These are phyloP conservation scores for Alternaria sp. DNA, from an alignment of 2,329 filamentous ascomycete genomes.

Conservation along the genomic window DNA sequence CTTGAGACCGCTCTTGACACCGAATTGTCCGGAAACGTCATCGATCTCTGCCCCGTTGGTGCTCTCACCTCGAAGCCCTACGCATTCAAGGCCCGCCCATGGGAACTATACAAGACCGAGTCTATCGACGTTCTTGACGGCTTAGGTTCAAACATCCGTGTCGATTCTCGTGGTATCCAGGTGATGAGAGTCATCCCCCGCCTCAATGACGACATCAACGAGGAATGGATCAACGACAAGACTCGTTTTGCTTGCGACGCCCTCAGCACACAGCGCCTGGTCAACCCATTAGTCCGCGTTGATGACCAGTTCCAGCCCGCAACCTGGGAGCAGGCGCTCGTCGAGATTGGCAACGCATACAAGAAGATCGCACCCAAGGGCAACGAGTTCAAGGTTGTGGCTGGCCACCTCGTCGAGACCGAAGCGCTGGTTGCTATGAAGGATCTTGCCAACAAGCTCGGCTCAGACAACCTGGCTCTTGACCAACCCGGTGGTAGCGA, in stretches of 20 bases:
- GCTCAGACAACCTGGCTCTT: slow-evolving; percentile 92
- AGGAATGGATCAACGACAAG: slow-evolving; percentile 99
- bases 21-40: slow-evolving; percentile 95
- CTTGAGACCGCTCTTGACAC: slow-evolving; percentile 92
- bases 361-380: slow-evolving; percentile 80
- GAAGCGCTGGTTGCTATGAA: slow-evolving; percentile 97
- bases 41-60: slow-evolving; percentile 97
- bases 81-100: slow-evolving; percentile 93
- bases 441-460: slow-evolving; percentile 94
- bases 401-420: slow-evolving; percentile 88
- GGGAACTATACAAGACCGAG: slow-evolving; percentile 96
- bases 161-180: slow-evolving; percentile 91
- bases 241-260: slow-evolving; percentile 95
- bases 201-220: slow-evolving; percentile 96
- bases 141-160: slow-evolving; percentile 90
- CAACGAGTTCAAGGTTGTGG: slow-evolving; percentile 95
- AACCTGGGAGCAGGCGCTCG: slow-evolving; percentile 93
- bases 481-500: slow-evolving; percentile 85
- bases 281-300: slow-evolving; percentile 86
- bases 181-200: slow-evolving; percentile 94
- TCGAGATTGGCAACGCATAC: slow-evolving; percentile 83
- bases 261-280: slow-evolving; percentile 93
- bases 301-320: slow-evolving; percentile 91
- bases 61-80: slow-evolving; percentile 97
- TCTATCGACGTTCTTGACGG: slow-evolving; percentile 94